Evolutionary conservation across 768 basidiomycete species (phyloP).

Genomic region (Cubamyces lactineus): DNA sequence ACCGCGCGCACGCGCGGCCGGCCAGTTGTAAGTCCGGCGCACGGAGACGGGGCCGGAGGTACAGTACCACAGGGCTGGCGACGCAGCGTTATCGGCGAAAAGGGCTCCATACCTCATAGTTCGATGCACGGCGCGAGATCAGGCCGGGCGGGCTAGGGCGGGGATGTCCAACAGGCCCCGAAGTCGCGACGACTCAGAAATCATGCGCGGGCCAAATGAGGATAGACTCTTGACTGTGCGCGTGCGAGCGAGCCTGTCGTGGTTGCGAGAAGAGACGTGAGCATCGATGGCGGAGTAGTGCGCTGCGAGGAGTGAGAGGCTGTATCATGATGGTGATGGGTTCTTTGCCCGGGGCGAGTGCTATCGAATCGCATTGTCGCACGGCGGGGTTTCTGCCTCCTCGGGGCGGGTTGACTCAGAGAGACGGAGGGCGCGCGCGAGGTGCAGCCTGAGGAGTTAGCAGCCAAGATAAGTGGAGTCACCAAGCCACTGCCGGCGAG

Average conservation of each 20-base stretch:
- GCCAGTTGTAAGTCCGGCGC: no score
- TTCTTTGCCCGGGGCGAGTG: not conserved
- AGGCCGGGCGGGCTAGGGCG: not conserved
- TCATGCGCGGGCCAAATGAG: not conserved
- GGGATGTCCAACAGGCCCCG: not conserved
- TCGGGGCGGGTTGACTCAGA: not conserved
- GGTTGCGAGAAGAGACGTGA: not conserved
- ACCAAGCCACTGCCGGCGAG: slow-evolving; percentile 1
- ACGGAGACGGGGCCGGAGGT: not conserved
- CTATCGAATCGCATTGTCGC: not conserved
- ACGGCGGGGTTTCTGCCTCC: not conserved
- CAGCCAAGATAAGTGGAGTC: not conserved
- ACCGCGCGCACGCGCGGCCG: no score
- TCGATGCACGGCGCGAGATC: slow-evolving; percentile 1
- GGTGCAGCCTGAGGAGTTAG: no score
- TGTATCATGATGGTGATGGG: slow-evolving; percentile 21
- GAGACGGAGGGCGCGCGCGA: no score
- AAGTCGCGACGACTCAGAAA: slow-evolving; percentile 3
- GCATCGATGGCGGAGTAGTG: not conserved
- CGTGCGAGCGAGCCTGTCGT: not conserved
- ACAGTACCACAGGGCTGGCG: not conserved
- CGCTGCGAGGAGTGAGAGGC: not conserved
- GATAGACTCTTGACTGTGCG: slow-evolving; percentile 1
- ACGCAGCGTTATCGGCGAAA: not conserved
- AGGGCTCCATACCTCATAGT: not conserved